Evolutionary conservation across 495 filamentous ascomycete genomes (phyloP), one percentile per base, ranked within the genome.

Genomic region (Podospora didyma): DNA sequence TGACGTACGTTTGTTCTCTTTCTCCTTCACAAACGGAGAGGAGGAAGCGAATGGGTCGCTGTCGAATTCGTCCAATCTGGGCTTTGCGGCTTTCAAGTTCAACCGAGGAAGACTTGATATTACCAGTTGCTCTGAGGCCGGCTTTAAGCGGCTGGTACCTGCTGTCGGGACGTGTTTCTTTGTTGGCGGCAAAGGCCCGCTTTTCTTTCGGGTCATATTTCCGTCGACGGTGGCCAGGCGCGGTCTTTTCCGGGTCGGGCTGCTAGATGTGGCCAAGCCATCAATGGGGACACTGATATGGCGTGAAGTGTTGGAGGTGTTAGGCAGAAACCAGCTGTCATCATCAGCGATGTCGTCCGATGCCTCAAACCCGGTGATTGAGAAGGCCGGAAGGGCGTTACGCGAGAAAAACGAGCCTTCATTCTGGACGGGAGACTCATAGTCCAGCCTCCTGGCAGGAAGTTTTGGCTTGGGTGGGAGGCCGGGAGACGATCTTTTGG

Each of bases 251-350:
- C 45, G 23, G 1, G 57, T 42, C 2, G 66, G 59, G 3, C 16
- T 23, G 24, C 23, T 16, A n/a, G n/a, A n/a, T n/a, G n/a, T n/a
- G 21, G 16, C 11, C 21, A 51, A 19, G 12, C 60, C 62, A 21
- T 84, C 78, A 56, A 85, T 79, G 7, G 24, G 26, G 10, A 17
- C 7, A 34, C 49, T 57, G 14, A 46, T 20, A 24, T 49, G 14
- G 19, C 55, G 52, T 12, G 47, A 16, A 21, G 23, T 37, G 42
- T 22, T 19, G 28, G 20, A 45, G 28, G 39, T n/a, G 34, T 37
- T 16, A 2, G 34, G 16, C 9, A 37, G 34, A 16, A 37, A 16
- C 34, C n/a, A n/a, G n/a, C n/a, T n/a, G n/a, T n/a, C n/a, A n/a
- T n/a, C n/a, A n/a, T n/a, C n/a, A n/a, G n/a, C n/a, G n/a, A n/a